Percentiles rank a stretch among this genome's conserved stretches.
These are phyloP conservation scores for Aspergillus sparsus DNA, from an alignment of 495 filamentous ascomycete species.

Conservation along the genomic window DNA sequence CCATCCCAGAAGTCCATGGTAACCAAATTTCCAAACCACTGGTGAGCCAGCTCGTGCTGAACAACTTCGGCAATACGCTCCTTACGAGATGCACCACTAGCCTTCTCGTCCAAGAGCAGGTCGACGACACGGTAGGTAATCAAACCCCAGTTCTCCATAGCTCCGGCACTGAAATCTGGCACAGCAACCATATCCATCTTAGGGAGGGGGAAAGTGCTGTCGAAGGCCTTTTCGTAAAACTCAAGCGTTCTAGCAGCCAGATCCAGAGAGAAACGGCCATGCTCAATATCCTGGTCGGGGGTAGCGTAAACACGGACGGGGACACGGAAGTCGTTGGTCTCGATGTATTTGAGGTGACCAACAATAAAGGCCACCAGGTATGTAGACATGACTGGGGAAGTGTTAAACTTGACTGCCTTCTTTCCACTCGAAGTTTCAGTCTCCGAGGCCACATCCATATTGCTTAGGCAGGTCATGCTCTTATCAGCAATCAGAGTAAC, in stretches of 20 bases:
- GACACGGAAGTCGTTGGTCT: constrained; percentile 65
- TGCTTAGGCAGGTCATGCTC: constrained; percentile 64
- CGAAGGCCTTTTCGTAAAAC: constrained; percentile 59
- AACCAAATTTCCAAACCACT: constrained; percentile 98
- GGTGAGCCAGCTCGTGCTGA: constrained; percentile 95
- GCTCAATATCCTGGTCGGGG: constrained; percentile 64
- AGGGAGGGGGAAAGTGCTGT: constrained; percentile 54
- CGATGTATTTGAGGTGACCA: constrained; percentile 64
- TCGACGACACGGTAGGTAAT: constrained; percentile 94
- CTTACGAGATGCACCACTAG: constrained; percentile 85
- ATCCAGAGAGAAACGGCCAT: constrained; percentile 65
- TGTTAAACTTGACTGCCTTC: constrained; percentile 67
- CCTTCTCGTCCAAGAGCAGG: constrained; percentile 88
- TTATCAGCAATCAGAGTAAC: constrained; percentile 65
- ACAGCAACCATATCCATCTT: constrained; percentile 99
- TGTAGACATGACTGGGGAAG: constrained; percentile 67
- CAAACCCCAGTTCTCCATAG: constrained; percentile 99
- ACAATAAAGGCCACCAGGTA: constrained; percentile 71
- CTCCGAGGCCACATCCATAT: constrained; percentile 66
- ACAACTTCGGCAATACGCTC: constrained; percentile 92
- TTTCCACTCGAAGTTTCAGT: constrained; percentile 55
- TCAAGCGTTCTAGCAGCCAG: constrained; percentile 58
- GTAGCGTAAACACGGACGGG: constrained; percentile 66
- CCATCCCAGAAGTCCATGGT: constrained; percentile 99
- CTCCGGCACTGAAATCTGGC: constrained; percentile 89